Evolutionary conservation across 1,284 basidiomycete species (phyloP).

Genomic region (Trichosporon coremiiforme): DNA sequence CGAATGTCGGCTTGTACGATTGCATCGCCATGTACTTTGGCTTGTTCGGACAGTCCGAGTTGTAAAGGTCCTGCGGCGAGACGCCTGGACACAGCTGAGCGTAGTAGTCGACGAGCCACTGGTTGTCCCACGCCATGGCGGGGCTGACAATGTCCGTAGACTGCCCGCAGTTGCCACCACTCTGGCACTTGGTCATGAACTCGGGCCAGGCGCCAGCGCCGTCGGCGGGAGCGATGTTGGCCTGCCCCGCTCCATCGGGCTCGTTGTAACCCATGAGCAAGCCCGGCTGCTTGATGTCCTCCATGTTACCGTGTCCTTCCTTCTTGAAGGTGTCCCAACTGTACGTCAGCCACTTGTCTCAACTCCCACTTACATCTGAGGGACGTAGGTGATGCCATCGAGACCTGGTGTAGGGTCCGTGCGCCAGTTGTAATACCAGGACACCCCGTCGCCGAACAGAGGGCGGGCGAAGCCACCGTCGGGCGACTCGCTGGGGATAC

Average conservation of each 20-base stretch:
- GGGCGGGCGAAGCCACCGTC: not conserved
- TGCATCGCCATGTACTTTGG: not conserved
- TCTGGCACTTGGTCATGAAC: not conserved
- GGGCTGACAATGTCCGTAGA: not conserved
- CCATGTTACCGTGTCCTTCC: not conserved
- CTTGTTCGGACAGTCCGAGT: not conserved
- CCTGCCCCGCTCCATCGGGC: not conserved
- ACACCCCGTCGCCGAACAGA: not conserved
- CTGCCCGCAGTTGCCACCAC: not conserved
- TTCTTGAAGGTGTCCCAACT: not conserved
- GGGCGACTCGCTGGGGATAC: not conserved
- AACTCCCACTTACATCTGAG: not conserved
- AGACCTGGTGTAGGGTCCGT: not conserved
- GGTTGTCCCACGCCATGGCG: not conserved
- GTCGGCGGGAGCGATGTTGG: not conserved
- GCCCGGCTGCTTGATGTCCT: not conserved
- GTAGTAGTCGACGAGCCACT: constrained; percentile 2
- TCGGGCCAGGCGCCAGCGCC: not conserved
- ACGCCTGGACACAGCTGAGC: not conserved
- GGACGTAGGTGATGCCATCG: not conserved
- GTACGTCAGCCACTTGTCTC: not conserved
- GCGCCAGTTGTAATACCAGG: not conserved
- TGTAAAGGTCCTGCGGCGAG: not conserved
- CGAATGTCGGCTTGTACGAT: not conserved
- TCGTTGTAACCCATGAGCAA: not conserved